Evolutionary conservation across 2,329 filamentous ascomycete species (phyloP).

Genomic region (Cercospora citrullina): DNA sequence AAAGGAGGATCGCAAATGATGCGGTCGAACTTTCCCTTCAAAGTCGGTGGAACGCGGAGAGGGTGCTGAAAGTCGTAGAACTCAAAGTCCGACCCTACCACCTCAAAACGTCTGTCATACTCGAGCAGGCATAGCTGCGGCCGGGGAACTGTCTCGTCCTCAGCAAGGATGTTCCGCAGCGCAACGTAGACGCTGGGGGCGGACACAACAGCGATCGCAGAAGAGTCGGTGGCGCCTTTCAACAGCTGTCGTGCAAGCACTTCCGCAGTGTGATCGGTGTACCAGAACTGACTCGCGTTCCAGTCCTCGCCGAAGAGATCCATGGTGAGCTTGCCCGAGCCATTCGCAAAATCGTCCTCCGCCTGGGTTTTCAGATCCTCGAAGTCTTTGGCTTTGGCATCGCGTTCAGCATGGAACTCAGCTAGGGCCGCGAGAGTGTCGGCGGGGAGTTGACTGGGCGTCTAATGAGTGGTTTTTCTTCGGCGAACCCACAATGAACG

Average conservation of each 20-base stretch:
- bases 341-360: constrained; percentile 52
- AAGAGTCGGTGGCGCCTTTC: constrained; percentile 55
- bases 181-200: constrained; percentile 76
- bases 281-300: constrained; percentile 78
- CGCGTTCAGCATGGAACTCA: constrained; percentile 72
- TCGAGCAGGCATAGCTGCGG: constrained; percentile 69
- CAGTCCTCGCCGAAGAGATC: constrained; percentile 76
- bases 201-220: constrained; percentile 67
- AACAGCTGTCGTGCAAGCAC: constrained; percentile 66
- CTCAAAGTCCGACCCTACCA: constrained; percentile 74
- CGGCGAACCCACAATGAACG: background rate
- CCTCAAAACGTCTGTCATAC: constrained; percentile 69
- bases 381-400: constrained; percentile 65
- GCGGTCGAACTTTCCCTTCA: constrained; percentile 66
- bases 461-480: constrained; percentile 23
- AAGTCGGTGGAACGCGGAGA: constrained; percentile 57
- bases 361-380: constrained; percentile 64
- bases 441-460: constrained; percentile 61
- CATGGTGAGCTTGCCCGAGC: constrained; percentile 55
- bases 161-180: constrained; percentile 62
- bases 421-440: constrained; percentile 68
- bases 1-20: constrained; percentile 79
- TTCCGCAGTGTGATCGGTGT: constrained; percentile 67
- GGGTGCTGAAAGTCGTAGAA: constrained; percentile 74
- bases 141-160: constrained; percentile 36